Percentiles rank a stretch among this genome's conserved stretches.
phyloP scores from a whole-genome alignment of 306 rosid species.

The Alnus glutinosa region DNA sequence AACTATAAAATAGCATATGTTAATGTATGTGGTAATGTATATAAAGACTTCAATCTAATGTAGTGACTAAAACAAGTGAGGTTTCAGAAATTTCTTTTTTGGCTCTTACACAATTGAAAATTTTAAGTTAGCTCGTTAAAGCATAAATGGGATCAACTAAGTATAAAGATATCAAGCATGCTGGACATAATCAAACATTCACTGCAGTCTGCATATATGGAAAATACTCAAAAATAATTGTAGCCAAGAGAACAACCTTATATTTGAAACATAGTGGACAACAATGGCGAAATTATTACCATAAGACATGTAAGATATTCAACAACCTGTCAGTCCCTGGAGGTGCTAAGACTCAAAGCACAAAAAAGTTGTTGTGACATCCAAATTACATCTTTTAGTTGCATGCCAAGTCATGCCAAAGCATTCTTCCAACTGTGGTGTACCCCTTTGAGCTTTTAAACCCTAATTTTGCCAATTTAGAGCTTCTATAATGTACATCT shows the following conservation, averaged over 20 bases:
- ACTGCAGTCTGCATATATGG: not conserved
- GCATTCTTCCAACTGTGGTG: not conserved
- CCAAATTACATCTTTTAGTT: not conserved
- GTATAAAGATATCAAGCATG: not conserved
- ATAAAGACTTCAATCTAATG: not conserved
- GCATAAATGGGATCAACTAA: not conserved
- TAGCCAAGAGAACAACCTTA: not conserved
- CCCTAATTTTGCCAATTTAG: not conserved
- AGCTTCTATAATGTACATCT: not conserved
- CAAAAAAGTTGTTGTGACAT: not conserved
- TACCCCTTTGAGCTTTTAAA: not conserved
- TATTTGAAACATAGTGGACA: not conserved
- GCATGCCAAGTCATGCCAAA: not conserved
- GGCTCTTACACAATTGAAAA: not conserved
- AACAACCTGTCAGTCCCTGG: not conserved
- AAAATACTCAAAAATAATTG: not conserved
- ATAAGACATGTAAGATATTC: not conserved
- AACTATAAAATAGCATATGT: not conserved
- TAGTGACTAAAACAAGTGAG: not conserved
- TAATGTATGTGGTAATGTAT: not conserved
- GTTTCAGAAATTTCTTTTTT: not conserved
- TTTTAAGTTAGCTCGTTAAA: not conserved
- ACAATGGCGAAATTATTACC: not conserved
- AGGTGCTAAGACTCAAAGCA: not conserved
- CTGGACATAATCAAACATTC: not conserved